phyloP scores from a whole-genome alignment of 1,284 basidiomycete species.

The Boletus subluridellus region DNA sequence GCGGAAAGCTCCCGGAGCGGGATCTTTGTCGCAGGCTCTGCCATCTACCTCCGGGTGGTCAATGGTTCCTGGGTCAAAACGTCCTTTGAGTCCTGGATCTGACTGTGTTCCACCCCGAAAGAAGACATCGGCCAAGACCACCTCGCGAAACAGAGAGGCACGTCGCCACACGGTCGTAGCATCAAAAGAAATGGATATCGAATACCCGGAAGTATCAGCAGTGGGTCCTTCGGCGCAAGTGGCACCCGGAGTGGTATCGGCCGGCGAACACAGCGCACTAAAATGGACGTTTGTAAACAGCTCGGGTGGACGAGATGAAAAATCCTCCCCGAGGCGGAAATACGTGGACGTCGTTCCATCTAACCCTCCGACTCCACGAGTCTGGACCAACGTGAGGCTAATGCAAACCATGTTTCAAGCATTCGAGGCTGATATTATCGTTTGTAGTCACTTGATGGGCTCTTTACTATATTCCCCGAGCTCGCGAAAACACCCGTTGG shows the following conservation, averaged over 20 bases:
- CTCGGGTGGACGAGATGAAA: neutral
- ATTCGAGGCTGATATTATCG: slow-evolving; percentile 10
- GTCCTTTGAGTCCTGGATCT: slow-evolving; percentile 15
- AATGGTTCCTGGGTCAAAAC: slow-evolving; percentile 6
- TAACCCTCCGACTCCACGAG: slow-evolving; percentile 16
- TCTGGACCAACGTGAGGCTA: slow-evolving; percentile 30
- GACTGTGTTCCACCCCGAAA: slow-evolving; percentile 10
- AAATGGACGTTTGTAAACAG: slow-evolving; percentile 22
- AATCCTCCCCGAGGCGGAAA: neutral
- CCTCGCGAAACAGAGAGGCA: neutral
- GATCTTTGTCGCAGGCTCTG: neutral
- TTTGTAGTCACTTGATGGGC: slow-evolving; percentile 22
- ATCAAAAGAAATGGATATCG: neutral
- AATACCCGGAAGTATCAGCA: neutral
- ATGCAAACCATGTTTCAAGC: neutral
- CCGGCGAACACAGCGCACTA: neutral
- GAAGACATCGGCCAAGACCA: neutral
- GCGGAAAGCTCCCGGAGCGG: neutral
- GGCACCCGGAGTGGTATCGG: neutral
- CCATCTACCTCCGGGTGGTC: neutral
- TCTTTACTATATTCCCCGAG: slow-evolving; percentile 24
- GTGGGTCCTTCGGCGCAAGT: neutral
- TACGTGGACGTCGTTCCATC: neutral
- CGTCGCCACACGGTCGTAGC: neutral
- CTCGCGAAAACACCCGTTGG: slow-evolving; percentile 20